Base-by-base conservation (phyloP, 2,329 filamentous ascomycete genomes). In the Ceratocystis smalleyi region DNA sequence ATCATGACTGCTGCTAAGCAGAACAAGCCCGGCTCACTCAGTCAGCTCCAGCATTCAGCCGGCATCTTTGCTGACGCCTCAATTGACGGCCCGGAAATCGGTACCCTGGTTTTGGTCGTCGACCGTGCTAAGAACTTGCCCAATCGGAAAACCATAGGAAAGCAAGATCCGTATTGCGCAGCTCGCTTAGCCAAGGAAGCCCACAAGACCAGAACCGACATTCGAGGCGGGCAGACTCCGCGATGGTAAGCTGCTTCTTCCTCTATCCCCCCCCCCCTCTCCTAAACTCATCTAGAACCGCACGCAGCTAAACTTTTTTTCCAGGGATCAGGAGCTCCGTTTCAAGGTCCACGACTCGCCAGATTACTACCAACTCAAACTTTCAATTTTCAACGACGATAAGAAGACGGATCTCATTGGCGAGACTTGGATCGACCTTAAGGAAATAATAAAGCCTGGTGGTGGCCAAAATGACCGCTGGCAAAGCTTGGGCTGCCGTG, bases 351-450 rank as follows among this genome's bases (percentile, higher is more conserved):
- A 96, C 79, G 91, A 97, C 71, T 96, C 91, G 17, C 86, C 91
- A 19, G 94, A 99, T 75, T 99, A 99, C 78, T 91, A 90, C 75
- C 89, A 91, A 73, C 81, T 99, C 65, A 99, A 99, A 73, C 81
- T 97, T 17, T 96, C 92, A 2, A 83, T 97, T 5, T 99, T 99
- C 77, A 96, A 96, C 72, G 94, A 99, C 71, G 94, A 99, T 76
- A 97, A 96, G 78, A 95, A 88, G 77, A 97, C 92, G 0, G 94
- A 99, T 69, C 75, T 99, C 68, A 96, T 99, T 70, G 94, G 94
- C 68, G 94, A 99, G 75, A 85, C 89, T 5, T 96, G 89, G 86
- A 83, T 97, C 66, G 87, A 89, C 71, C 79, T 99, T 66, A 84
- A 85, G 69, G 81, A 84, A 69, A 88, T 99, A 70, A 82, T 99